Evolutionary conservation across 208 protist species (phyloP), one percentile per base, ranked within the genome.

Genomic region (Crithidia acanthocephali): DNA sequence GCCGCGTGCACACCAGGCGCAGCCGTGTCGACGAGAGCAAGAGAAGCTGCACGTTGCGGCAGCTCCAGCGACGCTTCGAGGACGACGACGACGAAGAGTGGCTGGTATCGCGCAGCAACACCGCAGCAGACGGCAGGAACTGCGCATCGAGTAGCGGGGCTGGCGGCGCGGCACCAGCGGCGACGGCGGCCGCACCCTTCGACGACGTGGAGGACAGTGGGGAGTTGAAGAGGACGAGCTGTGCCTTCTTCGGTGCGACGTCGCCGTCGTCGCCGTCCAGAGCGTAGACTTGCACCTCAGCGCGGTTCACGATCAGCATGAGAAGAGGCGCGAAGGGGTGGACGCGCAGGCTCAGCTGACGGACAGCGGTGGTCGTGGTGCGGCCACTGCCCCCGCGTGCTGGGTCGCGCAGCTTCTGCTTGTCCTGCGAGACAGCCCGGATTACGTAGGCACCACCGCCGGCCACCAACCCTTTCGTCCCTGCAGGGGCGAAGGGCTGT

Each of bases 251-350:
- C 15, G 56, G 58, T 8, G 22, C 42, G 0, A 28, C 32, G 23
- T 62, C 48, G 6, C 61, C 33, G 16, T 35, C 64, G n/a, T 65
- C 62, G 20, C 67, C 59, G 28, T 70, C 25, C n/a, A 80, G 22
- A 30, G 58, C 62, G 40, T 66, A 85, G 23, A 85, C 74, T 47
- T 79, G 69, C 50, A 85, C 72, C 25, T 72, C 62, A 2, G 73
- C 42, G 8, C 56, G 40, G 37, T 67, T 64, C 16, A 75, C 60
- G 18, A 76, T 30, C 15, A 72, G 20, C 33, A 81, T 22, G 33
- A 85, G 60, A 2, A 85, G 68, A 9, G 80, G 80, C 8, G 80
- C 80, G 1, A 85, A 76, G 11, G 80, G 80, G 53, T 85, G 74
- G 4, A 61, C 80, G 35, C 74, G 63, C 44, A 85, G 71, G 61